phyloP scores from a whole-genome alignment of 176 grass and related monocot genomes.

The Zea mays region Zm-B73-REFERENCE-NAM-5.0 NC_050102.1:150740001-150740500 shows the following conservation, averaged over 20 bases:
- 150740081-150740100: slow-evolving; percentile 97
- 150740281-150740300: background rate
- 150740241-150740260: slow-evolving; percentile 20
- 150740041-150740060: slow-evolving; percentile 38
- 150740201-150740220: background rate
- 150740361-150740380: slow-evolving; percentile 91
- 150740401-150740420: slow-evolving; percentile 59
- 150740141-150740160: slow-evolving; percentile 94
- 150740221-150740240: background rate
- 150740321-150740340: slow-evolving; percentile 2
- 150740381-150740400: slow-evolving; percentile 68
- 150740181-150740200: slow-evolving; percentile 25
- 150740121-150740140: slow-evolving; percentile 89
- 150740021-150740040: slow-evolving; percentile 35
- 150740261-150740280: background rate
- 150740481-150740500: slow-evolving; percentile 61
- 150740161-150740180: slow-evolving; percentile 48
- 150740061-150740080: slow-evolving; percentile 40
- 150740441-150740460: slow-evolving; percentile 47
- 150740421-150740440: slow-evolving; percentile 62
- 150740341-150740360: slow-evolving; percentile 69
- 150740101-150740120: slow-evolving; percentile 89
- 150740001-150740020: slow-evolving; percentile 31
- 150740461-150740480: slow-evolving; percentile 81
- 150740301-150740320: background rate